Evolutionary conservation across 345 rosid species (phyloP).

Genomic region (Psidium friedrichsthalianum): DNA sequence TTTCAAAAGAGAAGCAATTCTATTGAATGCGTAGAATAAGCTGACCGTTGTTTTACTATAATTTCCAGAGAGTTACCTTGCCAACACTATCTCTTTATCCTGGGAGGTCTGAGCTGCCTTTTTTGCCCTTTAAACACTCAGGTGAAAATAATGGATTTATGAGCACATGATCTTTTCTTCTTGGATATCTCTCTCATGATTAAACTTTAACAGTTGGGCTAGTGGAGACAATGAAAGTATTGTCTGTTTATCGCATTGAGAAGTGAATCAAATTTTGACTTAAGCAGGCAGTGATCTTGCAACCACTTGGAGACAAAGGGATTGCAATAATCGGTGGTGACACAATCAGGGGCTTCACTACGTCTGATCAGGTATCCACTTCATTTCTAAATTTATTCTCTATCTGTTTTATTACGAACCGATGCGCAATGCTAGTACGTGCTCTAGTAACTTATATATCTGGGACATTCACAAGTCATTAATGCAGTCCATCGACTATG

Average conservation of each 20-base stretch:
- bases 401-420: not conserved
- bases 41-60: not conserved
- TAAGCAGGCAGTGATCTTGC: slow-evolving; percentile 78
- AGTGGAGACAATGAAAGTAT: not conserved
- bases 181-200: not conserved
- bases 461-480: not conserved
- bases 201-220: not conserved
- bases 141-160: slow-evolving; percentile 10
- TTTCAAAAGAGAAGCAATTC: not conserved
- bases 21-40: not conserved
- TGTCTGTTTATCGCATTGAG: not conserved
- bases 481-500: not conserved
- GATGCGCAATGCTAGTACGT: not conserved
- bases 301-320: slow-evolving; percentile 84
- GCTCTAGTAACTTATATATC: not conserved
- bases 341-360: slow-evolving; percentile 80
- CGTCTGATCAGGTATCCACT: slow-evolving; percentile 68
- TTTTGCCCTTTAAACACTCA: slow-evolving; percentile 81
- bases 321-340: slow-evolving; percentile 71
- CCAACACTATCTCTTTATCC: slow-evolving; percentile 87
- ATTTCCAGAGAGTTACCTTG: slow-evolving; percentile 74
- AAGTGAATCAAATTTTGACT: not conserved
- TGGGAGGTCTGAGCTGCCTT: slow-evolving; percentile 80
- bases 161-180: not conserved
- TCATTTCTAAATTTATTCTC: not conserved